These are phyloP conservation scores for Candida tibetensis DNA, from an alignment of 805 yeast genomes.

Conservation along the genomic window DNA sequence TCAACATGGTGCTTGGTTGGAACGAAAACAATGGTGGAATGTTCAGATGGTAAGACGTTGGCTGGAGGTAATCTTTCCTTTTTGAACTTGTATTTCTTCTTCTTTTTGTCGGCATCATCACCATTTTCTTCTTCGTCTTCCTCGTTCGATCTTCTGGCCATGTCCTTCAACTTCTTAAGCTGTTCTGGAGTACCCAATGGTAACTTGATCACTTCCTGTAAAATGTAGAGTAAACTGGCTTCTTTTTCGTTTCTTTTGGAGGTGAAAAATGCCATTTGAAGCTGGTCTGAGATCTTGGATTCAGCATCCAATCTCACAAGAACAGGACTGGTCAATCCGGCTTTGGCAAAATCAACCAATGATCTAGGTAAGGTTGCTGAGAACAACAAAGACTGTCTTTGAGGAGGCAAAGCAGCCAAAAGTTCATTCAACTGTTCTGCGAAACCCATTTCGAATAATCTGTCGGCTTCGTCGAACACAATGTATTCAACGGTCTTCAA, in stretches of 20 bases:
- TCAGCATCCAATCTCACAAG: conserved; percentile 93
- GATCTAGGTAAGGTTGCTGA: conserved; percentile 94
- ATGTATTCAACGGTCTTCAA: conserved; percentile 81
- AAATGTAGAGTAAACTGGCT: conserved; percentile 71
- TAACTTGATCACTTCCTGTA: conserved; percentile 81
- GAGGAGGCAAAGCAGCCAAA: conserved; percentile 74
- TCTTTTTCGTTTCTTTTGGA: conserved; percentile 85
- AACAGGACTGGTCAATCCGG: conserved; percentile 90
- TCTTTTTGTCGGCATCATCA: conserved; percentile 31
- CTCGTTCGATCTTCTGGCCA: conserved; percentile 48
- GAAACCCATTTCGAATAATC: conserved; percentile 95
- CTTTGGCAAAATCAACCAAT: conserved; percentile 94
- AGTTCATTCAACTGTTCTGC: conserved; percentile 90
- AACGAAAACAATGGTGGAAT: conserved; percentile 88
- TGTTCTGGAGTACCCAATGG: conserved; percentile 78
- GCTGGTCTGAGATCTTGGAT: conserved; percentile 80
- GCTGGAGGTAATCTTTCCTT: conserved; percentile 71
- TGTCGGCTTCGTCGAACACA: conserved; percentile 96
- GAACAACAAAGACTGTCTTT: conserved; percentile 83
- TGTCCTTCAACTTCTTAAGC: conserved; percentile 47
- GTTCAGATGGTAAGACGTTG: conserved; percentile 76
- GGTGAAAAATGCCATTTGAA: conserved; percentile 85
- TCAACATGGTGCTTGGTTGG: conserved; percentile 99
- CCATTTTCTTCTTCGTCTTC: conserved; percentile 54
- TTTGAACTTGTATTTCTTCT: conserved; percentile 38